Conservation (phyloP, 2,329 filamentous ascomycete species). For the Coniella vitis region DNA sequence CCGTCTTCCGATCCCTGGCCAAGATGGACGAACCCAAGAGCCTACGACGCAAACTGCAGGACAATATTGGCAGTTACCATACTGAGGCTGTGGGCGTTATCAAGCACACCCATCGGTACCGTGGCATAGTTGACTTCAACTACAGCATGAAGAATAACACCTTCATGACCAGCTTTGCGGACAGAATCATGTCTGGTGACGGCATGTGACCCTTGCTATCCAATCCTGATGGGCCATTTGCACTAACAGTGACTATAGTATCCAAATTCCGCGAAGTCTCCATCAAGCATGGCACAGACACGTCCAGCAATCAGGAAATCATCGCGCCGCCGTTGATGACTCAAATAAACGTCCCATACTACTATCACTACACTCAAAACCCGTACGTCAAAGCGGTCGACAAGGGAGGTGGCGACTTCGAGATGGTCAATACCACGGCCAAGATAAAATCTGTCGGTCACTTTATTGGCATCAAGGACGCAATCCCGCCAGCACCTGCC, state of each 20-base stretch:
- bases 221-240: no score
- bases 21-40: slow-evolving; percentile 46
- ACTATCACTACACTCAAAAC: slow-evolving; percentile 80
- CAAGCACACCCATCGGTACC: slow-evolving; percentile 77
- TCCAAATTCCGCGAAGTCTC: slow-evolving; percentile 54
- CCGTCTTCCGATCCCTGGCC: slow-evolving; percentile 1
- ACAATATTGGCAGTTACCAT: slow-evolving; percentile 61
- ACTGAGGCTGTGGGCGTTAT: slow-evolving; percentile 67
- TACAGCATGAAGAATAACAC: slow-evolving; percentile 62
- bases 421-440: slow-evolving; percentile 50
- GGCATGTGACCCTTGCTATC: slow-evolving; percentile 37
- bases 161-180: slow-evolving; percentile 64
- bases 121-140: slow-evolving; percentile 80
- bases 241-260: slow-evolving; percentile 30
- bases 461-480: slow-evolving; percentile 53
- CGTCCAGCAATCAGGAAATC: slow-evolving; percentile 57
- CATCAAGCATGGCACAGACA: slow-evolving; percentile 56
- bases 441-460: slow-evolving; percentile 51
- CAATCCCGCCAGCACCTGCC: slow-evolving; percentile 55
- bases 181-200: slow-evolving; percentile 64
- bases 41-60: slow-evolving; percentile 58
- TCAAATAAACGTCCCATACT: slow-evolving; percentile 66
- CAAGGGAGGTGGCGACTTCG: slow-evolving; percentile 45
- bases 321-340: slow-evolving; percentile 76
- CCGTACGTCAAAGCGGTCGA: slow-evolving; percentile 61